These are phyloP conservation scores for Chalciporus sphaerocephalus DNA, from an alignment of 768 basidiomycete genomes.

Conservation along the genomic window DNA sequence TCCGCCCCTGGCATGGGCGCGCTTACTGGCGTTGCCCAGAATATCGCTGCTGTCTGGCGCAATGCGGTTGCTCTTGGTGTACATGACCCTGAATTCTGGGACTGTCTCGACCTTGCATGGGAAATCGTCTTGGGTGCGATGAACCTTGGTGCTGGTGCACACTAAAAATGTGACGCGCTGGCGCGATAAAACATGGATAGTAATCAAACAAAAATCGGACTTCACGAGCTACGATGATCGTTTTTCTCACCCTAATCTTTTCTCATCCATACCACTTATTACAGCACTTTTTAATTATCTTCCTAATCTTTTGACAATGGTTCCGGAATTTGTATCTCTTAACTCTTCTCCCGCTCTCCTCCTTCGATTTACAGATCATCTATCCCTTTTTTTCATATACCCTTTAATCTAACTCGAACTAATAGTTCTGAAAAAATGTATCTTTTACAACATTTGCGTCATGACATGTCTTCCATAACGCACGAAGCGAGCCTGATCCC, in stretches of 20 bases:
- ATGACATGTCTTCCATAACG: constrained; percentile 2
- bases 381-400: constrained; percentile 27
- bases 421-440: constrained; percentile 30
- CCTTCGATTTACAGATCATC: constrained; percentile 9
- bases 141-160: constrained; percentile 44
- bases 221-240: constrained; percentile 8
- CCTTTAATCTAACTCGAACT: constrained; percentile 27
- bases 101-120: constrained; percentile 64
- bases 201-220: constrained; percentile 18
- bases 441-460: constrained; percentile 22
- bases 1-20: constrained; percentile 41
- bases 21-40: constrained; percentile 45
- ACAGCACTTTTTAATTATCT: constrained; percentile 14
- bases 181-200: constrained; percentile 15
- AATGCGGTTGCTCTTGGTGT: constrained; percentile 70
- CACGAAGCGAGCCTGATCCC: background rate
- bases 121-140: constrained; percentile 59
- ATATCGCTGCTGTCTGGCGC: constrained; percentile 65
- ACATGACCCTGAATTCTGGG: constrained; percentile 62
- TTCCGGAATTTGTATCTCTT: constrained; percentile 28
- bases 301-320: constrained; percentile 15
- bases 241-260: constrained; percentile 26
- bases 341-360: constrained; percentile 8
- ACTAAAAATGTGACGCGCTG: constrained; percentile 22
- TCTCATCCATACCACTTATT: constrained; percentile 20